These are phyloP conservation scores for Vicia sativa DNA, from an alignment of 306 rosid genomes.

Conservation along the genomic window DNA sequence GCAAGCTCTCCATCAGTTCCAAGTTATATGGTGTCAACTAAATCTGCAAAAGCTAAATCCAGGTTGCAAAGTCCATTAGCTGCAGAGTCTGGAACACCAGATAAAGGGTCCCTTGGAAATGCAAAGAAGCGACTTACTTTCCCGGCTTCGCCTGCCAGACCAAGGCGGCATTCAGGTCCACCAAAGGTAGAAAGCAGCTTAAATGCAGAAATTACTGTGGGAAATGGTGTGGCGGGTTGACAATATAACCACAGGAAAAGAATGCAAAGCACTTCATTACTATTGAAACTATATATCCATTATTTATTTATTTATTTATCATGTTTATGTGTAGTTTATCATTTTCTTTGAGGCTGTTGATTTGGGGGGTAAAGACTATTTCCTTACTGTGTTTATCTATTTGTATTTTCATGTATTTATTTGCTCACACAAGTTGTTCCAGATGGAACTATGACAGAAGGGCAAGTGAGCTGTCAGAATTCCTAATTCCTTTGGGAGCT, in stretches of 20 bases:
- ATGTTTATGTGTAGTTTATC: conserved; percentile 29
- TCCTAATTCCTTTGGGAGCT: conserved; percentile 29
- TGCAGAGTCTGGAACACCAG: conserved; percentile 55
- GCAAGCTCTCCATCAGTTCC: conserved; percentile 75
- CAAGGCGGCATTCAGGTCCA: conserved; percentile 78
- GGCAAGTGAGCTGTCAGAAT: conserved; percentile 32
- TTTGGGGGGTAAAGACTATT: conserved; percentile 47
- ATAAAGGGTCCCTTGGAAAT: conserved; percentile 55
- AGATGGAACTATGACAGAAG: conserved; percentile 27
- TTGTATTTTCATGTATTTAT: conserved; percentile 39
- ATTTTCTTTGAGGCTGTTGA: conserved; percentile 45
- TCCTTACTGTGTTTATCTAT: conserved; percentile 33
- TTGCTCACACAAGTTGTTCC: conserved; percentile 26
- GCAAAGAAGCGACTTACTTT: conserved; percentile 77
- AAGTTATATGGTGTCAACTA: conserved; percentile 88
- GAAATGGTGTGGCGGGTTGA: conserved; percentile 56
- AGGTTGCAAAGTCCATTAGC: conserved; percentile 67
- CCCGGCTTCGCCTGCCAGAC: conserved; percentile 76
- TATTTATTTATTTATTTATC: conserved; percentile 41
- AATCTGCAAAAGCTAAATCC: conserved; percentile 87
- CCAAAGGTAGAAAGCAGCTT: conserved; percentile 69
- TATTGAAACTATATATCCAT: conserved; percentile 35
- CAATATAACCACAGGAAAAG: conserved; percentile 19
- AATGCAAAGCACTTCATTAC: conserved; percentile 33
- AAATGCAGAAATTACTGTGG: conserved; percentile 53